These are phyloP conservation scores for Platanus orientalis DNA, from an alignment of 164 flowering plant genomes.

Conservation along the genomic window DNA sequence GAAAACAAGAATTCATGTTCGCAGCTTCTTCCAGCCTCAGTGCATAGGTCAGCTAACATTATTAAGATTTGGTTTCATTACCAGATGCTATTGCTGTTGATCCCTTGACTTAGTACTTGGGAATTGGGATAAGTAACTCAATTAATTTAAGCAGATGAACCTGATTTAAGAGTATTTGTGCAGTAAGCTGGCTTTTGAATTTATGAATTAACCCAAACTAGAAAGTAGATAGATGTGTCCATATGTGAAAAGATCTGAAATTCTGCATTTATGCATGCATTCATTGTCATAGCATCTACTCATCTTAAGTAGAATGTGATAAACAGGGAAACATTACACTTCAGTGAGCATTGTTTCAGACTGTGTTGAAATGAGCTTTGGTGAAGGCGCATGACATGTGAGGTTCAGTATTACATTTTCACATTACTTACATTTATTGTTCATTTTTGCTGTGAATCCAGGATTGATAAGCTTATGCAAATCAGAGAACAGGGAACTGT, in stretches of 20 bases:
- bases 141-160: background rate
- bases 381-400: background rate
- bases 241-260: background rate
- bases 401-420: background rate
- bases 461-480: constrained; percentile 9
- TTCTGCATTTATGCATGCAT: no score
- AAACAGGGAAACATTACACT: no score
- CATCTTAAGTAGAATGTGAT: no score
- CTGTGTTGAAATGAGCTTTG: background rate
- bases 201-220: background rate
- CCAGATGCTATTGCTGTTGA: background rate
- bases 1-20: constrained; percentile 20
- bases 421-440: background rate
- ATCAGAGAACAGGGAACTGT: constrained; percentile 22
- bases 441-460: constrained; percentile 28
- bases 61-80: background rate
- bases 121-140: background rate
- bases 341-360: background rate
- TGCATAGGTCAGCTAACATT: constrained; percentile 28
- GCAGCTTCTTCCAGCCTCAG: constrained; percentile 16
- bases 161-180: background rate
- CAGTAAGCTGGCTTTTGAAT: background rate
- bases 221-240: no score
- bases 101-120: no score
- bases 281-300: no score